Conservation (phyloP, 306 rosid species). For the Oxytropis ochrocephala region DNA sequence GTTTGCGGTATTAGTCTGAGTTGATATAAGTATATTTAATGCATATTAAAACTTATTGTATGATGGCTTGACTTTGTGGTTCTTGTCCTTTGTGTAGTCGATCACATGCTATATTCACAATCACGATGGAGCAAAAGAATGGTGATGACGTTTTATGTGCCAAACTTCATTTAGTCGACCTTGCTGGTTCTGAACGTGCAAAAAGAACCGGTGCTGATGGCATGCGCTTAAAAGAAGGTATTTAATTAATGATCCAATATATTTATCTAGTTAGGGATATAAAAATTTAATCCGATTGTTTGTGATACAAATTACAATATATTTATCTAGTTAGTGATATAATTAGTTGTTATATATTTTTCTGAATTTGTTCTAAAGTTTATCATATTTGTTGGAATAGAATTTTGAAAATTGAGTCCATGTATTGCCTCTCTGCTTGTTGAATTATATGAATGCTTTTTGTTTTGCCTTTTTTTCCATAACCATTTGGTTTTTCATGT, state of each 20-base stretch:
- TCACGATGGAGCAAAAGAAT: conserved; percentile 87
- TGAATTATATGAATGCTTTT: neutral
- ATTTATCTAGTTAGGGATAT: conserved; percentile 23
- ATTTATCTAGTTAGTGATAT: neutral
- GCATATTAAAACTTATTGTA: neutral
- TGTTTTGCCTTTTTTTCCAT: neutral
- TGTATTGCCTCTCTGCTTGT: neutral
- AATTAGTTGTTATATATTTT: neutral
- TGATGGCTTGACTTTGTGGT: conserved; percentile 6
- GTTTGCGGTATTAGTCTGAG: neutral
- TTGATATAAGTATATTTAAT: neutral
- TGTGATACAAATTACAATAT: neutral
- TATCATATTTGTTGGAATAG: neutral
- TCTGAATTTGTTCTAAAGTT: neutral
- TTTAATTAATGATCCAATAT: neutral
- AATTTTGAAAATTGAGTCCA: neutral
- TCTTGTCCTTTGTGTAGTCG: conserved; percentile 46
- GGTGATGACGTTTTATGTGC: conserved; percentile 86
- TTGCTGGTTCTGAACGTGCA: conserved; percentile 97
- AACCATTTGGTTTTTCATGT: neutral
- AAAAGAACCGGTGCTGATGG: conserved; percentile 98
- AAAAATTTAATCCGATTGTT: conserved; percentile 12
- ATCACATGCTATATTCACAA: conserved; percentile 95
- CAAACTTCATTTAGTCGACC: conserved; percentile 83
- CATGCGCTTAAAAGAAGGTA: conserved; percentile 97